Conservation (phyloP, 768 basidiomycete genomes). For the Pisolithus tinctorius region DNA sequence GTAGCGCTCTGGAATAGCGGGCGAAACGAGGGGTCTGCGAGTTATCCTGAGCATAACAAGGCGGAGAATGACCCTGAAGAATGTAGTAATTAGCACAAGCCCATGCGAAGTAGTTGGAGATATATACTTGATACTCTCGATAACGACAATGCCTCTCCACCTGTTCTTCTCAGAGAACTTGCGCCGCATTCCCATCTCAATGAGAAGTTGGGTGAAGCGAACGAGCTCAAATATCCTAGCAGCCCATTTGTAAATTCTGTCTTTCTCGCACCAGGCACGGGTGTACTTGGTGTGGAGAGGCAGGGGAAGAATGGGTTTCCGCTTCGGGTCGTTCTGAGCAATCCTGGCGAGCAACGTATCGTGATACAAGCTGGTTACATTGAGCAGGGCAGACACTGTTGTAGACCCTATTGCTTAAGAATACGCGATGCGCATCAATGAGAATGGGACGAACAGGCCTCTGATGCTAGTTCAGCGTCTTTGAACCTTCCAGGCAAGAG, state of each 20-base stretch:
- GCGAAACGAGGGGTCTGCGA: constrained; percentile 64
- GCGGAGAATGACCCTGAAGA: constrained; percentile 63
- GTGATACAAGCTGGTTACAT: constrained; percentile 89
- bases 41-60: constrained; percentile 70
- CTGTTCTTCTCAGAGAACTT: constrained; percentile 56
- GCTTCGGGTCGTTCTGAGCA: constrained; percentile 56
- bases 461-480: constrained; percentile 93
- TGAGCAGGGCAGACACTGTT: constrained; percentile 81
- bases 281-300: constrained; percentile 86
- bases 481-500: constrained; percentile 94
- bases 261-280: constrained; percentile 73
- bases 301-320: constrained; percentile 68
- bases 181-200: constrained; percentile 84
- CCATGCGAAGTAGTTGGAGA: not conserved
- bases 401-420: constrained; percentile 7
- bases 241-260: constrained; percentile 68
- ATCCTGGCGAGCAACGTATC: constrained; percentile 80
- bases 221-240: constrained; percentile 70
- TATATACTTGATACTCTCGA: constrained; percentile 83
- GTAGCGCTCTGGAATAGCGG: constrained; percentile 83
- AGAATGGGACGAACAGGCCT: constrained; percentile 66
- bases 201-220: constrained; percentile 72
- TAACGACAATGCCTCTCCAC: constrained; percentile 70
- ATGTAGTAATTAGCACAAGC: constrained; percentile 6
- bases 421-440: constrained; percentile 3